phyloP scores from a whole-genome alignment of 306 rosid species.

The Biancaea sappan region DNA sequence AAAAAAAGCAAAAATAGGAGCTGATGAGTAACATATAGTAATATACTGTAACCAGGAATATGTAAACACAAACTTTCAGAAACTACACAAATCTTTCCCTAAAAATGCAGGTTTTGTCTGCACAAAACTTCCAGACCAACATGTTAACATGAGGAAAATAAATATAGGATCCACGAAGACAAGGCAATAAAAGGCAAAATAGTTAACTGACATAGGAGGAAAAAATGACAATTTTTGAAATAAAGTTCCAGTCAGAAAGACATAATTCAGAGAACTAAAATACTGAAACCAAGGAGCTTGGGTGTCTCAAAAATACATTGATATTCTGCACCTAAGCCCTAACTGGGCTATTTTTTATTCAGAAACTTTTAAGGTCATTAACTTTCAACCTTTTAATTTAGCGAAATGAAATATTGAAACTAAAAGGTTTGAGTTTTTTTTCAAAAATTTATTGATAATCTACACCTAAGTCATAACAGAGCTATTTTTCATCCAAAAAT shows the following conservation, averaged over 20 bases:
- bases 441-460: not conserved
- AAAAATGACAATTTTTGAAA: not conserved
- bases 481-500: not conserved
- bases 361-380: not conserved
- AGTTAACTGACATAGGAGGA: not conserved
- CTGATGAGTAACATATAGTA: not conserved
- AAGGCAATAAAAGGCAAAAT: not conserved
- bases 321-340: not conserved
- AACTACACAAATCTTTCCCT: not conserved
- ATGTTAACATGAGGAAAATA: not conserved
- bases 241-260: not conserved
- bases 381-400: not conserved
- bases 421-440: not conserved
- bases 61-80: not conserved
- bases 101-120: not conserved
- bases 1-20: not conserved
- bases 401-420: slow-evolving; percentile 9
- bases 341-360: too few species aligned
- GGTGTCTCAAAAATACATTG: not conserved
- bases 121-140: not conserved
- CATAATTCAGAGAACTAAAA: slow-evolving; percentile 8
- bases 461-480: too few species aligned
- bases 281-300: not conserved
- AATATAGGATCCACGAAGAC: not conserved
- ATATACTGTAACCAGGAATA: not conserved